Percentiles rank a stretch among this genome's conserved stretches.
These are phyloP conservation scores for Colletotrichum sp. DNA, from an alignment of 2,329 filamentous ascomycete species.

Conservation along the genomic window DNA sequence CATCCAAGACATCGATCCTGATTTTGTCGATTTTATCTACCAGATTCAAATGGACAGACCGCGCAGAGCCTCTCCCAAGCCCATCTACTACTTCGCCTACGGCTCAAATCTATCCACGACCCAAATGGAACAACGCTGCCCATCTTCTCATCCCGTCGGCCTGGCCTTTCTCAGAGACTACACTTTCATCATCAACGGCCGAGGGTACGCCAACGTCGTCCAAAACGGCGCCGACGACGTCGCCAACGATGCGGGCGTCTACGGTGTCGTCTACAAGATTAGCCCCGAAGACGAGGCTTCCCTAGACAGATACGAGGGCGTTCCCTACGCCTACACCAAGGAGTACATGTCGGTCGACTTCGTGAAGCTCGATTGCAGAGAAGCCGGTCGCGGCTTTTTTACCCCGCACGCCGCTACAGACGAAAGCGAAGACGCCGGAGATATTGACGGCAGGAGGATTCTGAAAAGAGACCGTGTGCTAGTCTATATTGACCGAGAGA, in stretches of 20 bases:
- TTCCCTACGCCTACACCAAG: conserved; percentile 67
- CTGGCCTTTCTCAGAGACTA: conserved; percentile 62
- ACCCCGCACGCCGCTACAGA: neutral
- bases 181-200: conserved; percentile 70
- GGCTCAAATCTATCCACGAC: conserved; percentile 71
- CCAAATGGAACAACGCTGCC: conserved; percentile 71
- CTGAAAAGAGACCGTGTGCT: conserved; percentile 43
- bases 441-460: neutral
- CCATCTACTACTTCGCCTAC: conserved; percentile 70
- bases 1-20: neutral
- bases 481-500: conserved; percentile 63
- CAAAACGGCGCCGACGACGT: neutral
- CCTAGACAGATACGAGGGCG: conserved; percentile 66
- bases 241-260: conserved; percentile 46
- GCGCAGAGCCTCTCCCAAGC: neutral
- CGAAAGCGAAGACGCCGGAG: neutral
- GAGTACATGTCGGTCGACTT: conserved; percentile 43
- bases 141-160: conserved; percentile 58
- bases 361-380: conserved; percentile 28
- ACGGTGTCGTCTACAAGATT: conserved; percentile 63
- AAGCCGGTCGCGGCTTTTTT: neutral
- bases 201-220: conserved; percentile 74
- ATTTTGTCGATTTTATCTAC: neutral
- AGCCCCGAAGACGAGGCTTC: conserved; percentile 51
- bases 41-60: too few species aligned